phyloP scores from a whole-genome alignment of 495 filamentous ascomycete genomes.

The Xylaria longipes region DNA sequence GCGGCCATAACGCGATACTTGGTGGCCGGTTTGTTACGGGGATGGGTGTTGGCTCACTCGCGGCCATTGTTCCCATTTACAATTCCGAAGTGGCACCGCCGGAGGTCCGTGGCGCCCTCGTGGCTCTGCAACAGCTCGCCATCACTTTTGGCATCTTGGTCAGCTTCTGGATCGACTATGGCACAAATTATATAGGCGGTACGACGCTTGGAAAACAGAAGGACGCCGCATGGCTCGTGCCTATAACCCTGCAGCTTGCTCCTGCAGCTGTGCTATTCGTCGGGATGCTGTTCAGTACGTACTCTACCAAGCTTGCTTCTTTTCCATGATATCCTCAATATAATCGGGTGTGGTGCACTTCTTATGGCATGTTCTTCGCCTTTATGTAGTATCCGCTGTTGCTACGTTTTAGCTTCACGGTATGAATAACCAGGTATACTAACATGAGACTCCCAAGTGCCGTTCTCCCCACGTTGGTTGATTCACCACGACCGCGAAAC shows the following conservation, averaged over 20 bases:
- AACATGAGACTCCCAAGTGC: conserved; percentile 55
- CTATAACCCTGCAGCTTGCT: conserved; percentile 66
- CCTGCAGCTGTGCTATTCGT: conserved; percentile 66
- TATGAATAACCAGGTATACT: neutral
- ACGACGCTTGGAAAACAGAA: conserved; percentile 63
- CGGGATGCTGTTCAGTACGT: conserved; percentile 70
- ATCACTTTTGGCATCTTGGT: conserved; percentile 85
- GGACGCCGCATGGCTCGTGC: conserved; percentile 73
- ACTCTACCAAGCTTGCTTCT: neutral
- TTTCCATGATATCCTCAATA: neutral
- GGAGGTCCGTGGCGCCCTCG: conserved; percentile 70
- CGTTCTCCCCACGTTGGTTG: conserved; percentile 82
- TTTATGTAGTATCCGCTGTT: neutral
- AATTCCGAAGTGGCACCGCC: conserved; percentile 71
- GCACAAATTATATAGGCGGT: conserved; percentile 80
- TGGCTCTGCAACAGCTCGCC: conserved; percentile 80
- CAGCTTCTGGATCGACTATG: conserved; percentile 85
- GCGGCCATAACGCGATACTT: conserved; percentile 66
- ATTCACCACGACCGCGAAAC: conserved; percentile 74
- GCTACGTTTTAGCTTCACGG: neutral
- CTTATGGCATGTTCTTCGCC: neutral
- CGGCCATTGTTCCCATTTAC: conserved; percentile 72
- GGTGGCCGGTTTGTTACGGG: conserved; percentile 79
- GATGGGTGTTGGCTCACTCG: conserved; percentile 74
- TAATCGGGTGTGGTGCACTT: neutral